Percentiles rank a stretch among this genome's conserved stretches.
These are phyloP conservation scores for Xanthoceras sorbifolium DNA, from an alignment of 345 rosid species.

Conservation along the genomic window DNA sequence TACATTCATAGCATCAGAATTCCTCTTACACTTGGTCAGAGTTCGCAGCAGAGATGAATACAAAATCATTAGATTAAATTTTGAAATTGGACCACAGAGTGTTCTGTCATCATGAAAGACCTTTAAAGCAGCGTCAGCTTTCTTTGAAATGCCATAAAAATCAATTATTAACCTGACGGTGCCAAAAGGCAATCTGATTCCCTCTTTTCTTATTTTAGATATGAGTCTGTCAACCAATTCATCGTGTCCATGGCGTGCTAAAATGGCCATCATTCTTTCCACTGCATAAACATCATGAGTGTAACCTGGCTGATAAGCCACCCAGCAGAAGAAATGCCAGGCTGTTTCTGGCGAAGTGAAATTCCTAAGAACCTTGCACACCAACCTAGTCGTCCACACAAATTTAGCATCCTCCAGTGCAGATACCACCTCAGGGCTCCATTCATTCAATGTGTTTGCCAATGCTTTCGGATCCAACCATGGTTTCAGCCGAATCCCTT, in stretches of 20 bases:
- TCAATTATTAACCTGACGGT: constrained; percentile 75
- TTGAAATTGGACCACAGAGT: constrained; percentile 56
- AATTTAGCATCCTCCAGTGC: constrained; percentile 64
- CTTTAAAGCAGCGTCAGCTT: constrained; percentile 83
- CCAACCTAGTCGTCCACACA: constrained; percentile 85
- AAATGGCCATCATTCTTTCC: constrained; percentile 74
- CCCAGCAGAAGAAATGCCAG: constrained; percentile 95
- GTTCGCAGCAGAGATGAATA: constrained; percentile 79
- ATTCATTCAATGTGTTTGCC: constrained; percentile 63
- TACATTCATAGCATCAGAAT: constrained; percentile 58
- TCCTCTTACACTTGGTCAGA: constrained; percentile 72
- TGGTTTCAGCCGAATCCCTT: constrained; percentile 61
- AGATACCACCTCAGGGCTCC: constrained; percentile 67
- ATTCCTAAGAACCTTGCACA: constrained; percentile 79
- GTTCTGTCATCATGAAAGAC: constrained; percentile 58
- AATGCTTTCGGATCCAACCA: constrained; percentile 91
- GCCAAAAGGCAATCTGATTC: constrained; percentile 73
- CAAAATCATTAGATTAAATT: constrained; percentile 64
- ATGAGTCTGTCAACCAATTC: constrained; percentile 72
- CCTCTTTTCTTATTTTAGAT: constrained; percentile 61
- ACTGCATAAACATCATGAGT: constrained; percentile 75
- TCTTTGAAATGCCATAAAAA: constrained; percentile 81
- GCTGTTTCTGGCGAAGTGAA: constrained; percentile 70
- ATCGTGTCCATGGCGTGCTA: constrained; percentile 68
- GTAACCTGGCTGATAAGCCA: constrained; percentile 79